These are phyloP conservation scores for Crataegus laevigata DNA, from an alignment of 306 rosid genomes.

Conservation along the genomic window DNA sequence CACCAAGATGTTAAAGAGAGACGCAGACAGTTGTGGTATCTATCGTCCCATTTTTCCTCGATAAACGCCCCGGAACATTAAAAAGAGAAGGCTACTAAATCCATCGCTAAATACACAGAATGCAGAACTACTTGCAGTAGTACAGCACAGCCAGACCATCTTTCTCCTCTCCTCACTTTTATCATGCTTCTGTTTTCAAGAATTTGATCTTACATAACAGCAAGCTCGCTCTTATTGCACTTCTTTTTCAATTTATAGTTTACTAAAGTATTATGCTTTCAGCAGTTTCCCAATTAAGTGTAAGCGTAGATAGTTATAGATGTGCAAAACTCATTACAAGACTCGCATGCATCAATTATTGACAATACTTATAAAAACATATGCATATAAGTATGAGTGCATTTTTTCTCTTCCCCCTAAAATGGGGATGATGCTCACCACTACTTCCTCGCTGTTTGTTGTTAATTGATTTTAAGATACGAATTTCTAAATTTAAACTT, in stretches of 20 bases:
- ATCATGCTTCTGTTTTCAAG: constrained; percentile 1
- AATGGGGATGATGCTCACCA: too few relatives aligned
- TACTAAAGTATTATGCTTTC: too few relatives aligned
- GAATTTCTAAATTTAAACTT: too few relatives aligned
- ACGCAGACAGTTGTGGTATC: constrained; percentile 34
- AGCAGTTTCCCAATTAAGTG: background rate
- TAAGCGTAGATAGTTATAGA: background rate
- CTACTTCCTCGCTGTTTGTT: too few relatives aligned
- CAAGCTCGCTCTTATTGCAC: background rate
- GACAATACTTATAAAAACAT: background rate
- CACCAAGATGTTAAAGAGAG: background rate
- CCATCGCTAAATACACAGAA: constrained; percentile 26
- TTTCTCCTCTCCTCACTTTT: background rate
- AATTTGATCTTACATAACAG: background rate
- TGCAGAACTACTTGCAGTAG: constrained; percentile 1
- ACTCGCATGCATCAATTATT: background rate
- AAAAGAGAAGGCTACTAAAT: constrained; percentile 14
- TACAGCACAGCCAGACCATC: background rate
- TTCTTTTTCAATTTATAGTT: background rate
- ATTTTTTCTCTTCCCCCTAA: too few relatives aligned
- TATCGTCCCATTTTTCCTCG: constrained; percentile 15
- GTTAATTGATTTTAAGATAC: too few relatives aligned
- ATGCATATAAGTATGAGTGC: background rate
- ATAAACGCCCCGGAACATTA: constrained; percentile 31
- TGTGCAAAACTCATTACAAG: background rate